Percentiles rank a stretch among this genome's conserved stretches.
phyloP scores from a whole-genome alignment of 768 basidiomycete genomes.

The Astraeus odoratus region DNA sequence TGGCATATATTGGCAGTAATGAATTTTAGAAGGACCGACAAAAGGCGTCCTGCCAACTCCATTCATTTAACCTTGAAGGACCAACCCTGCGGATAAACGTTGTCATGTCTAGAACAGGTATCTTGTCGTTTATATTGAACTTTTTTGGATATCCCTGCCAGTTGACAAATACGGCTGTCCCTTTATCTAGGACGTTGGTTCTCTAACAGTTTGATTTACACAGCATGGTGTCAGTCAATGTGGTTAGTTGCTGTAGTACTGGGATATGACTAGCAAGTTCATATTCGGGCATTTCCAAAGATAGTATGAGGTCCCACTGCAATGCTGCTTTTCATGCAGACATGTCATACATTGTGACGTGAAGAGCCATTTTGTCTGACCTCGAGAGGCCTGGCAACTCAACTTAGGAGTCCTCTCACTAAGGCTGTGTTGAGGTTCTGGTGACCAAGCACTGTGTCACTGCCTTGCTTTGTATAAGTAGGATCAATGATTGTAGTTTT shows the following conservation, averaged over 20 bases:
- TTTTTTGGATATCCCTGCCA: no score
- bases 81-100: slow-evolving; percentile 91
- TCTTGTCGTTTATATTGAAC: slow-evolving; percentile 68
- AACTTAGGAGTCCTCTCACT: no score
- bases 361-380: no score
- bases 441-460: no score
- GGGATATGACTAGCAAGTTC: slow-evolving; percentile 30
- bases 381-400: no score
- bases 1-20: no score
- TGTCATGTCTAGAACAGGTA: slow-evolving; percentile 89
- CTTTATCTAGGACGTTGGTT: slow-evolving; percentile 86
- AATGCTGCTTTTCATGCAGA: slow-evolving; percentile 95
- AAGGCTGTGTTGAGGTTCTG: no score
- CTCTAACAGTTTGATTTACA: slow-evolving; percentile 54
- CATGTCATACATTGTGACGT: no score
- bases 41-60: slow-evolving; percentile 54
- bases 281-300: slow-evolving; percentile 71
- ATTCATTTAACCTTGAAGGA: slow-evolving; percentile 92
- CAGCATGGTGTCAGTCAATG: no score
- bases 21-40: neutral
- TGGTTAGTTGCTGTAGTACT: neutral
- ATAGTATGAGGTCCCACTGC: slow-evolving; percentile 85
- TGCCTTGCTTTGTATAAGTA: no score
- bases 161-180: slow-evolving; percentile 91
- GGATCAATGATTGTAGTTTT: no score